Evolutionary conservation across 2,329 filamentous ascomycete genomes (phyloP).

Genomic region (Beauveria scarabaeidicola): DNA sequence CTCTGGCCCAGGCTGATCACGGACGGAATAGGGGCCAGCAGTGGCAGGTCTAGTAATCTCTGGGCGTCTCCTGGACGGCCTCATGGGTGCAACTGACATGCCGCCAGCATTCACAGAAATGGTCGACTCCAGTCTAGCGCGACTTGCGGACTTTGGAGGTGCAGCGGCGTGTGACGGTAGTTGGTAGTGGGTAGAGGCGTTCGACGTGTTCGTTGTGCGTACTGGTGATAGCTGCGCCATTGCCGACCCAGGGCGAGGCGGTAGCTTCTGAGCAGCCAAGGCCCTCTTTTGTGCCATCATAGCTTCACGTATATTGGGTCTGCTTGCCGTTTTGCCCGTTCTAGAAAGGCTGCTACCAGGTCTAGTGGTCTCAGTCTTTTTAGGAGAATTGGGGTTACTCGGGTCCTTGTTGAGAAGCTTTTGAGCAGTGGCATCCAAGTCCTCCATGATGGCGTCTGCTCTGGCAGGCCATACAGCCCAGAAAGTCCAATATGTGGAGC

Average conservation of each 20-base stretch:
- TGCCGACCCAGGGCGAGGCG: constrained; percentile 51
- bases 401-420: constrained; percentile 74
- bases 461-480: constrained; percentile 66
- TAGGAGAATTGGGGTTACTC: constrained; percentile 66
- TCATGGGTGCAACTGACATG: constrained; percentile 56
- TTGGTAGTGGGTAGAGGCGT: constrained; percentile 22
- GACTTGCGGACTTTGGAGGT: constrained; percentile 27
- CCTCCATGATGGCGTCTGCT: constrained; percentile 69
- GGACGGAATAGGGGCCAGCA: constrained; percentile 56
- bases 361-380: constrained; percentile 43
- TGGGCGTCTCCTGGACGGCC: constrained; percentile 49
- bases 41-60: constrained; percentile 55
- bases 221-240: constrained; percentile 54
- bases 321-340: constrained; percentile 49
- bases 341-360: constrained; percentile 54
- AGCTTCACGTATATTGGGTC: constrained; percentile 67
- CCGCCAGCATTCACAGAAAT: constrained; percentile 43
- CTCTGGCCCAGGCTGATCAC: constrained; percentile 35
- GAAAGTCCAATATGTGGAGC: constrained; percentile 81
- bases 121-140: constrained; percentile 35
- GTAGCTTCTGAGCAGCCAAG: constrained; percentile 42
- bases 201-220: constrained; percentile 27
- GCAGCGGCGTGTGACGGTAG: constrained; percentile 15
- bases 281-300: constrained; percentile 76
- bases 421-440: constrained; percentile 69